Conservation (phyloP, 768 basidiomycete genomes). For the Amanita subjunquillea region DNA sequence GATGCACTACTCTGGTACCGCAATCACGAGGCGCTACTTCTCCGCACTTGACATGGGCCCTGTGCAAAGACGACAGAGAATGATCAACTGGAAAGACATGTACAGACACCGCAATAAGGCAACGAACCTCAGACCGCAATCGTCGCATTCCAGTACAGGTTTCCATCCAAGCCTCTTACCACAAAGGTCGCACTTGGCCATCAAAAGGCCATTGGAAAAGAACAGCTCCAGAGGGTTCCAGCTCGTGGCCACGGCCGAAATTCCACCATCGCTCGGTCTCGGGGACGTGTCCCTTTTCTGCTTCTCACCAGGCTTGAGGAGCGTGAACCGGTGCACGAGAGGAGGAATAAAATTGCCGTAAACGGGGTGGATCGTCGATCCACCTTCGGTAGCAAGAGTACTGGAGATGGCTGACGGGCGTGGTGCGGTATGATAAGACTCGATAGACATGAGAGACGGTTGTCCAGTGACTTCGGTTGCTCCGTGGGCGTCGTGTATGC, state of each 20-base stretch:
- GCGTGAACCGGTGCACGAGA: conserved; percentile 76
- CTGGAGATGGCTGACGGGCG: conserved; percentile 35
- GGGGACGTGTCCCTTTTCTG: conserved; percentile 26
- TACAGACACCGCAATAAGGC: too few relatives aligned
- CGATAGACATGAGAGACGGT: conserved; percentile 43
- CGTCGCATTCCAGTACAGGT: conserved; percentile 79
- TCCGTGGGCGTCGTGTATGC: conserved; percentile 9
- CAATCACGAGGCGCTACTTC: conserved; percentile 76
- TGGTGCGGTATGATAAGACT: conserved; percentile 59
- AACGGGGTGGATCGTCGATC: conserved; percentile 51
- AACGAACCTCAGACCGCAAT: conserved; percentile 66
- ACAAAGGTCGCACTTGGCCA: conserved; percentile 77
- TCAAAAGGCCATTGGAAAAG: conserved; percentile 62
- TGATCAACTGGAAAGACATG: not conserved
- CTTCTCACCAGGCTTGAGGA: conserved; percentile 71
- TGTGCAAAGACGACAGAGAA: conserved; percentile 15
- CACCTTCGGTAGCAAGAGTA: conserved; percentile 67
- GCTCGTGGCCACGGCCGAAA: conserved; percentile 42
- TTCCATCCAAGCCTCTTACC: conserved; percentile 79
- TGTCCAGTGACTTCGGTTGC: conserved; percentile 27
- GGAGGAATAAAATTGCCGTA: conserved; percentile 31
- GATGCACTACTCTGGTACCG: conserved; percentile 37
- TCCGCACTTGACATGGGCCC: conserved; percentile 83
- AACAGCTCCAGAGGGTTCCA: conserved; percentile 59
- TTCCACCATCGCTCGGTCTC: not conserved